Evolutionary conservation across 305 asterid genomes (phyloP).

Genomic region (Solanum hybrid): DNA sequence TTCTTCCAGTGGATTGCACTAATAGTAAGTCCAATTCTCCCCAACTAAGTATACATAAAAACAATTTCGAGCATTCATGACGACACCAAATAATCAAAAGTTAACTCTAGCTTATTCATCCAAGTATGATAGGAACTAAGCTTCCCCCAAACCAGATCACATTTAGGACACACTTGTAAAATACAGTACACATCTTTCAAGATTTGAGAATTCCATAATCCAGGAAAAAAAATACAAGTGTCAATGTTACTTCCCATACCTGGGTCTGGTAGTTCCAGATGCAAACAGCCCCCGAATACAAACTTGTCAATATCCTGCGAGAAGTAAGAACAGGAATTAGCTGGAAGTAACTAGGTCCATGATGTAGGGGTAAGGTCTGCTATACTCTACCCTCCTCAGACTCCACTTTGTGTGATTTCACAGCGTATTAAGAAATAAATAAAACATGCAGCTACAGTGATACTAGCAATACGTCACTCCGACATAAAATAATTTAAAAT

Average conservation of each 20-base stretch:
- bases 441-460: background rate
- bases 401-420: background rate
- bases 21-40: background rate
- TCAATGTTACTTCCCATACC: slow-evolving; percentile 30
- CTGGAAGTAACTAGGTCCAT: background rate
- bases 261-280: slow-evolving; percentile 90
- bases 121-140: background rate
- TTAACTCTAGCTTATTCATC: background rate
- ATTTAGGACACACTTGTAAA: background rate
- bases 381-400: background rate
- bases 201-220: background rate
- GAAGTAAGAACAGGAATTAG: background rate
- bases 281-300: slow-evolving; percentile 82
- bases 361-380: background rate
- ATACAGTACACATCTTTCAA: background rate
- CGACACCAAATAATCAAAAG: background rate
- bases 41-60: background rate
- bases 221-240: background rate
- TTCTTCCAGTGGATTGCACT: background rate
- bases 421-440: background rate
- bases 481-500: background rate
- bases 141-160: background rate
- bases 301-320: slow-evolving; percentile 74
- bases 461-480: background rate
- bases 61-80: background rate